Base-by-base conservation (phyloP, 75 land plant species). In the Cryptomeria japonica region DNA sequence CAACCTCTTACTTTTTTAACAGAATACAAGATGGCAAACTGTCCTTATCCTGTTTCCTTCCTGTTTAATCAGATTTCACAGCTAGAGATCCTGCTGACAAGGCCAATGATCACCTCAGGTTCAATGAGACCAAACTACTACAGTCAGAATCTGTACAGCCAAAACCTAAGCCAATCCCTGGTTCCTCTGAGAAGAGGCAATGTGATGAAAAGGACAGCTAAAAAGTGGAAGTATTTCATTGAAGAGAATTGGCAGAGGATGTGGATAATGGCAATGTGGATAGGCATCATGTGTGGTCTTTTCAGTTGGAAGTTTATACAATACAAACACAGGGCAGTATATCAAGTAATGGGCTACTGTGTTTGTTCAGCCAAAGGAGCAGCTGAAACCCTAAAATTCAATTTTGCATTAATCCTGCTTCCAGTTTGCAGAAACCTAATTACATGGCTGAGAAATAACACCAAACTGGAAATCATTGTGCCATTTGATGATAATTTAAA, bases 91-190 rank as follows among this genome's bases (percentile, higher is more conserved):
- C 70, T 90, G 53, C 86, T 90, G 86, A 85, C 42, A 39, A 38
- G 22, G 2, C 92, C 90, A 1, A 92, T 92, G 77, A 87, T 13
- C 80, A 91, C 86, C 80, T 87, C 94, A 1, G 47, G 38, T 0
- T 86, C 77, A 93, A 90, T 90, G 93, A 95, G 88, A 91, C 96
- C 25, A 93, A 94, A 78, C 88, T 94, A 84, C 92, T 93, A 95
- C 93, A 28, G 87, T 28, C 85, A 70, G 44, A 47, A 31, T 42
- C 49, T 80, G 73, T 90, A 96, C 2, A 28, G 87, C 42, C 85
- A 70, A 84, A 47, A 31, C 25, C 49, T 80, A 36, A 85, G 88
- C 49, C 88, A 86, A 25, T n/a, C 32, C 31, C 53, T 88, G 73
- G 28, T 86, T 31, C 34, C 86, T 34, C 46, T 15, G 13, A 46